Evolutionary conservation across 805 yeast species (phyloP), one percentile per base, ranked within the genome.

Genomic region (Kuraishia borneana): DNA sequence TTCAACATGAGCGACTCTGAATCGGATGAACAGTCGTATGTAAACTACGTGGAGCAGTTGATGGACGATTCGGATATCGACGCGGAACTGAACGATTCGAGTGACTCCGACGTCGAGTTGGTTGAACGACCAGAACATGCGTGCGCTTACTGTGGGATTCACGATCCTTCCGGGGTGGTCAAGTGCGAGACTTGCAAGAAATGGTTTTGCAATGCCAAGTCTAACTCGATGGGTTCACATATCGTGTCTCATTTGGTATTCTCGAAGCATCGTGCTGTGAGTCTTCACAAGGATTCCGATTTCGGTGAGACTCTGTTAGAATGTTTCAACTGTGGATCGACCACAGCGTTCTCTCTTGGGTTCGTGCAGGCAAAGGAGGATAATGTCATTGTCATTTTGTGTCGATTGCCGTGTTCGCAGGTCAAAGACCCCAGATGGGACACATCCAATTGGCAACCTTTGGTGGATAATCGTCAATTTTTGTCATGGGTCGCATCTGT

Each of bases 381-480:
- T 43, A 76, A 87, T 4, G 87, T 85, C 26, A 88, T 88, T 39
- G 95, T 88, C 4, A 68, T 87, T 29, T 56, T 88, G 32, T 88
- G 96, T 56, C 73, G 96, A 36, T 62, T 83, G 36, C 96, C 96
- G 1, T 88, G 96, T 55, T 78, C 94, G 1, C 87, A 77, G 48
- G 54, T 66, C 6, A 76, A 80, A 42, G 84, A 81, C 53, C 58
- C 69, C 20, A 76, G 78, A 46, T 88, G 96, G 96, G 95, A 85
- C 46, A 77, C 88, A 1, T 70, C 65, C 28, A 80, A 82, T 39
- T 88, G 96, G 96, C 84, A 80, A 47, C 70, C 95, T 0, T 60
- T 88, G 36, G 83, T 88, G 37, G 89, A 81, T 42, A 79, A 84
- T 42, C 65, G 94, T 26, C 77, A 73, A 41, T 72, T 88, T 38